Evolutionary conservation across 495 filamentous ascomycete genomes (phyloP).

Genomic region (Xylaria venustula): DNA sequence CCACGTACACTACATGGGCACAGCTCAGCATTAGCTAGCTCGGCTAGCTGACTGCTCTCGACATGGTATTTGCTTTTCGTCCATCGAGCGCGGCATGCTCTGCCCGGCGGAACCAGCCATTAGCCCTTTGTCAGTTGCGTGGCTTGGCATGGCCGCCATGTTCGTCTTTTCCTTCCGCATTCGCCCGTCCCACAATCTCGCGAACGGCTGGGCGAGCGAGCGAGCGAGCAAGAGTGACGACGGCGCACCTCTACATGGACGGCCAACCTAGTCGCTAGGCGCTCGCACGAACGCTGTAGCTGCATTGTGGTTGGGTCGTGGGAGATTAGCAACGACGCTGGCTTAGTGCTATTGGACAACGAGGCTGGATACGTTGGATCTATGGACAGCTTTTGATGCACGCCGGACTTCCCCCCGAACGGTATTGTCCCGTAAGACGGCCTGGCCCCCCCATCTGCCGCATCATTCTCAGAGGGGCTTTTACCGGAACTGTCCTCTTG

Average conservation of each 20-base stretch:
- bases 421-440: constrained; percentile 13
- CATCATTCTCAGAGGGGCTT: not conserved
- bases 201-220: not conserved
- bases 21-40: not conserved
- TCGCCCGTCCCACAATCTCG: constrained; percentile 4
- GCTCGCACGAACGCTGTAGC: not conserved
- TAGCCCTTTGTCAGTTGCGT: not conserved
- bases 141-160: not conserved
- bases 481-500: no score
- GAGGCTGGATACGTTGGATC: constrained; percentile 3
- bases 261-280: constrained; percentile 8
- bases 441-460: not conserved
- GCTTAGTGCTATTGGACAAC: constrained; percentile 18
- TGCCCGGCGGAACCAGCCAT: not conserved
- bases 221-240: constrained; percentile 2
- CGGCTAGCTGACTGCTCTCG: not conserved
- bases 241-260: constrained; percentile 23
- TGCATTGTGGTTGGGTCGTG: constrained; percentile 22
- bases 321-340: constrained; percentile 31
- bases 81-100: not conserved
- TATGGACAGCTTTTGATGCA: not conserved
- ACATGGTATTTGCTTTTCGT: not conserved
- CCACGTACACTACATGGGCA: no score
- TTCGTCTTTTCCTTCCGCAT: not conserved
- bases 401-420: constrained; percentile 10